These are phyloP conservation scores for Penicillium sp. DNA, from an alignment of 2,329 filamentous ascomycete species.

Conservation along the genomic window DNA sequence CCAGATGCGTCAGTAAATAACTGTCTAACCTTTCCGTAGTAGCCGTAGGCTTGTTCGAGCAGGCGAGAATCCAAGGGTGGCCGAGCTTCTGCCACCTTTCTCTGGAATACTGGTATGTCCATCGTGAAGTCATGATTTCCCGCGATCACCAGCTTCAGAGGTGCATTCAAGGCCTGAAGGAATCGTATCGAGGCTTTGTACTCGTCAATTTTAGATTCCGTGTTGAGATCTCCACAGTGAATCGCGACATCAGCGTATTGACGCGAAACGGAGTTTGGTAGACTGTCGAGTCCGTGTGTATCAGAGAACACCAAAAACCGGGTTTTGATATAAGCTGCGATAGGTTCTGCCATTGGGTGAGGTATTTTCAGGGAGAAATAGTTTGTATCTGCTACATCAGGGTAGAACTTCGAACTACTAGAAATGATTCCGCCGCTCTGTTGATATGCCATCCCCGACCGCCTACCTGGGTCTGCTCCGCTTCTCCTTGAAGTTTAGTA, in stretches of 20 bases:
- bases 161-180: conserved; percentile 44
- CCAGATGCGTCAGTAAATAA: conserved; percentile 41
- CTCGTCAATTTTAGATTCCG: conserved; percentile 12
- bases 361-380: no score
- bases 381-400: no score
- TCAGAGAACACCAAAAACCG: neutral
- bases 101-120: conserved; percentile 37
- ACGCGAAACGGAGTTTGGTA: neutral
- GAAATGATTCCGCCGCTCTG: no score
- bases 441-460: no score
- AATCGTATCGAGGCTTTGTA: conserved; percentile 38
- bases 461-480: no score
- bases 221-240: conserved; percentile 16
- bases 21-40: conserved; percentile 33
- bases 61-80: conserved; percentile 26
- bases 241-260: conserved; percentile 29
- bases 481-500: no score
- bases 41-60: conserved; percentile 40
- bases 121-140: conserved; percentile 53
- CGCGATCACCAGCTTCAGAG: conserved; percentile 53
- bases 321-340: neutral
- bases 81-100: conserved; percentile 28
- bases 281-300: neutral
- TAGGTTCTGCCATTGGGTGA: neutral
- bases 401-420: no score